A percentile compares a stretch with the other conserved stretches of the same genome.
Evolutionary conservation across 306 rosid species (phyloP).

Genomic region (Vicia villosa): DNA sequence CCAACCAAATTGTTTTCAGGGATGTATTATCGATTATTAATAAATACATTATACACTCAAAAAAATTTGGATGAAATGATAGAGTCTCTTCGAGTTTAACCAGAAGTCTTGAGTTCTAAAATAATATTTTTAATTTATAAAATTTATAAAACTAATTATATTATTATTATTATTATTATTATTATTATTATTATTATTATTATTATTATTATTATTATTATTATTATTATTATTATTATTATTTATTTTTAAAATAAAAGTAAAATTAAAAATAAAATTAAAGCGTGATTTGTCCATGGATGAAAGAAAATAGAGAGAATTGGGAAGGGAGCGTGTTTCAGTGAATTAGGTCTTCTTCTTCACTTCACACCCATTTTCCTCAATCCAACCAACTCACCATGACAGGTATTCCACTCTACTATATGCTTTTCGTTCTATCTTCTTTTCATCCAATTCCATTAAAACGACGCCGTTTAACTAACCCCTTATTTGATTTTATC

Average conservation of each 20-base stretch:
- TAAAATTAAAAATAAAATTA: background rate
- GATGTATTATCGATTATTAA: too few species aligned
- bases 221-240: too few species aligned
- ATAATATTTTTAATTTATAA: too few species aligned
- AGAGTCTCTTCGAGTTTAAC: too few species aligned
- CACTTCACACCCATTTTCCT: background rate
- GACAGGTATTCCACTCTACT: background rate
- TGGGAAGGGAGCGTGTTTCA: background rate
- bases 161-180: too few species aligned
- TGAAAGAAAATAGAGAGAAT: background rate
- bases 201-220: too few species aligned
- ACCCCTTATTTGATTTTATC: background rate
- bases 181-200: too few species aligned
- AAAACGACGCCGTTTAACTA: background rate
- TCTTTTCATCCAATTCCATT: background rate
- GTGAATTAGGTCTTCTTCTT: slow-evolving; percentile 13
- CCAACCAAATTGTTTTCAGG: too few species aligned
- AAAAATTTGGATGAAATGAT: too few species aligned
- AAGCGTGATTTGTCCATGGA: background rate
- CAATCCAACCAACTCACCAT: background rate
- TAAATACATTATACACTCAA: too few species aligned
- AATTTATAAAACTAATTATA: too few species aligned
- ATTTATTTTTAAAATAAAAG: background rate
- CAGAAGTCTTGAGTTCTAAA: too few species aligned
- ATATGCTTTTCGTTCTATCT: background rate